Base-by-base conservation (phyloP, 2,329 filamentous ascomycete genomes). In the Didymella pomorum region DNA sequence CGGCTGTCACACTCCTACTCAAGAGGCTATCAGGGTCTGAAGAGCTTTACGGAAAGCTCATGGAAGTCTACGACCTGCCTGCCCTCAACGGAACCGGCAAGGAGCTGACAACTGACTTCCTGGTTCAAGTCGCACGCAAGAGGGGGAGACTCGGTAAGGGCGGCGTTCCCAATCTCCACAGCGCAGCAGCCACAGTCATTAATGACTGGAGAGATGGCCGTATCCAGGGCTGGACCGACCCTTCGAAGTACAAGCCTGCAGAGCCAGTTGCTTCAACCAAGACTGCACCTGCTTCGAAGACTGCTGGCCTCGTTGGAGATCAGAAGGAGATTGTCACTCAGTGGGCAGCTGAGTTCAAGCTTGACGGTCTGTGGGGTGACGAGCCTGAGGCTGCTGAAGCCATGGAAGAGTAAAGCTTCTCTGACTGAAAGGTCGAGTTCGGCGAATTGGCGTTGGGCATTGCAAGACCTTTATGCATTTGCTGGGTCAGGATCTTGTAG, bases 201-300 rank as follows among this genome's bases (percentile, higher is more conserved):
- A 95, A 88, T n/a, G 95, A 99, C 81, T 96, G 95, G 92, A 87
- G 95, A 67, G 94, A 98, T 75, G 94, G 93, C 25, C 87, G 95
- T 51, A 96, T 99, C 69, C 92, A 96, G 79, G 93, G 93, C 56
- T 97, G 93, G 93, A 86, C 89, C 46, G 90, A 93, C 68, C 86
- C 92, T 2, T 93, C 93, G 8, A 83, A 84, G 33, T 78, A 92
- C 59, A 80, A 85, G 18, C 84, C 89, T 44, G 82, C 82, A n/a
- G 67, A 61, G 43, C 71, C 76, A 20, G 72, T 75, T 43, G 73
- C 79, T 39, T 68, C 72, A 50, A 76, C 78, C 43, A 74, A 77
- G 62, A 73, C 75, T 44, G 68, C 71, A n/a, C 68, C 73, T 50
- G 70, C 73, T 29, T 59, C 65, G 26, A 71, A 69, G 60, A 51